Evolutionary conservation across 345 rosid species (phyloP).

Genomic region (Ricinus communis): DNA sequence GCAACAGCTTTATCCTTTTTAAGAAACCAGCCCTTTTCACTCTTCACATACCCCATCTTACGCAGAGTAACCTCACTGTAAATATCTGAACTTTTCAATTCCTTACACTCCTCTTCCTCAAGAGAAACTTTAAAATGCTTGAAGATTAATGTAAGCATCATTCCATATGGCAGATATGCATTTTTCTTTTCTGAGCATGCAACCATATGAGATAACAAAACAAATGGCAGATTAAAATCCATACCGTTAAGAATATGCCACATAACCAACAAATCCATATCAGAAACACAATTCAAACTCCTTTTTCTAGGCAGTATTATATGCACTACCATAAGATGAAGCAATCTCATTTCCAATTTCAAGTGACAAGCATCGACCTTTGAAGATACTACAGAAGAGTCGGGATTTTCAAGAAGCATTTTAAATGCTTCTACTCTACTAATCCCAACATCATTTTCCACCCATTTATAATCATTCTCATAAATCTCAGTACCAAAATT

Average conservation of each 20-base stretch:
- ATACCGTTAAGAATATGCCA: slow-evolving; percentile 4
- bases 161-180: not conserved
- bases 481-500: not conserved
- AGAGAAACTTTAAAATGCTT: not conserved
- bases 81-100: not conserved
- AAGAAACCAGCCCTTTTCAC: slow-evolving; percentile 6
- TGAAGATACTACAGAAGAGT: not conserved
- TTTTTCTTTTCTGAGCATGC: slow-evolving; percentile 5
- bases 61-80: not conserved
- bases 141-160: slow-evolving; percentile 7
- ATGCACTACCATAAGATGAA: not conserved
- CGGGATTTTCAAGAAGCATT: not conserved
- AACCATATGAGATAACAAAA: slow-evolving; percentile 3
- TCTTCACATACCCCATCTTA: slow-evolving; percentile 6
- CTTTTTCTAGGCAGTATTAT: slow-evolving; percentile 6
- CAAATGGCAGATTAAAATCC: slow-evolving; percentile 1
- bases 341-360: slow-evolving; percentile 9
- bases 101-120: not conserved
- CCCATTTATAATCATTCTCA: not conserved
- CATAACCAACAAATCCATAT: slow-evolving; percentile 9
- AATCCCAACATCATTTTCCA: not conserved
- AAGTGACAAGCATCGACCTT: not conserved
- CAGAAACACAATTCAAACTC: not conserved
- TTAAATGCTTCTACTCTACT: slow-evolving; percentile 2
- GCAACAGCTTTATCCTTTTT: slow-evolving; percentile 9